Base-by-base conservation (phyloP, 495 filamentous ascomycete species). In the Xylaria cubensis region DNA sequence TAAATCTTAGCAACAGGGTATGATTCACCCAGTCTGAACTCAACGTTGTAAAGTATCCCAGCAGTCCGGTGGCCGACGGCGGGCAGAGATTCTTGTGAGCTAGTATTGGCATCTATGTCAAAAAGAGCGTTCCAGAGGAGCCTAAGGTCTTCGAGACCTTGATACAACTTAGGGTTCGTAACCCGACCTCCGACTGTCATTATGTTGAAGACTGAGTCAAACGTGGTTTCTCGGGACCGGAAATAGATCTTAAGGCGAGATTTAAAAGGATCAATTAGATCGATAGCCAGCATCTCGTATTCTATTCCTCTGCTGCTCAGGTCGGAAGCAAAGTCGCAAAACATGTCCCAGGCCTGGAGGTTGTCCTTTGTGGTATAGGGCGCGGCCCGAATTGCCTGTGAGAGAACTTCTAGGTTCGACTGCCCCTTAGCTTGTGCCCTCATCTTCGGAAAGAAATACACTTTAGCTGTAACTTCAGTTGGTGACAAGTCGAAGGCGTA, bases 191-290 rank as follows among this genome's bases (percentile, higher is more conserved):
- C 78, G 3, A 84, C 42, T 0, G 78, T 77, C 77, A 83, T 75
- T 12, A 76, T 73, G 13, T 81, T 71, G 12, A 67, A 24, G 12
- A 82, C 78, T 17, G 73, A 77, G 19, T 59, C 63, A 64, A 80
- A 83, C 9, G 61, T 71, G 0, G 81, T 83, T 36, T 64, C 21
- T 4, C 71, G 76, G 24, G 55, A 73, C 24, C 77, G 64, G 39
- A 84, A 72, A 67, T 84, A 84, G 24, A 81, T 78, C 68, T 83
- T 84, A 56, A 83, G 67, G 1, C 82, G 79, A 0, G 80, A 75
- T n/a, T 78, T 63, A 10, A 41, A 21, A 4, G 73, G 76, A 21
- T 77, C 71, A 5, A 81, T 65, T 53, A 78, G 74, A 67, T 84
- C 82, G 59, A 82, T 74, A 39, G 74, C 79, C 46, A 84, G 67